Conservation (phyloP, 139 green algal genomes). For the Chlorella vulgaris region DNA sequence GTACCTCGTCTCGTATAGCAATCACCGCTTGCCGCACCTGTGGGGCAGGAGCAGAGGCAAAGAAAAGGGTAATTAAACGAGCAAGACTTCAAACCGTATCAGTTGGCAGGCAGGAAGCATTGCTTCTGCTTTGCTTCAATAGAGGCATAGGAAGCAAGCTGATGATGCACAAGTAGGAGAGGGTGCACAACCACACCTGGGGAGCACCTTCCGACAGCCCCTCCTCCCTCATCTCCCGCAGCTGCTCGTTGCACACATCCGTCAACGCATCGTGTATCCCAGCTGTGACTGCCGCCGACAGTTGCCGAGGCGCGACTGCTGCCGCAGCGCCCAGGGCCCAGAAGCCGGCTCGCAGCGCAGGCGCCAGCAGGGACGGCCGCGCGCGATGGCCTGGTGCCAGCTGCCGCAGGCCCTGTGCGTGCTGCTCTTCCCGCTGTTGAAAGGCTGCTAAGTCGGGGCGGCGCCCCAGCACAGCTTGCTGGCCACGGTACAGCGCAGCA, state of each 20-base stretch:
- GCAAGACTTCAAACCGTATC: too few relatives aligned
- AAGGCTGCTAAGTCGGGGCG: constrained; percentile 23
- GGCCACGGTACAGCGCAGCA: constrained; percentile 7
- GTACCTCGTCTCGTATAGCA: constrained; percentile 55
- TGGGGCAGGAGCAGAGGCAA: too few relatives aligned
- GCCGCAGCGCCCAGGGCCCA: constrained; percentile 20
- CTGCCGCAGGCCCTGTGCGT: neutral
- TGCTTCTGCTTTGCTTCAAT: neutral
- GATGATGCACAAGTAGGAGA: too few relatives aligned
- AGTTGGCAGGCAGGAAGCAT: neutral
- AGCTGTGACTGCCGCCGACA: constrained; percentile 29
- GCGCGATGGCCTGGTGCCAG: constrained; percentile 16
- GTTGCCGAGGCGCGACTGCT: neutral
- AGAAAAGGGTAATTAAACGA: neutral
- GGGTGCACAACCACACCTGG: constrained; percentile 34
- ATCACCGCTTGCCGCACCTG: constrained; percentile 47
- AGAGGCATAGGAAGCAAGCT: neutral
- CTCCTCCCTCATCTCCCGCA: constrained; percentile 52
- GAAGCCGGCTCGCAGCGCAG: constrained; percentile 12
- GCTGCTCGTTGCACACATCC: constrained; percentile 68
- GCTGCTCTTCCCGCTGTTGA: constrained; percentile 19
- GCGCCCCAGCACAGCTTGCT: constrained; percentile 5
- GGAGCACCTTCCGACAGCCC: constrained; percentile 34
- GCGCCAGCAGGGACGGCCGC: constrained; percentile 21
- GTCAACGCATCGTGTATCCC: constrained; percentile 59